phyloP scores from a whole-genome alignment of 352 stramenopile species.

The Phytophthora lateralis region DNA sequence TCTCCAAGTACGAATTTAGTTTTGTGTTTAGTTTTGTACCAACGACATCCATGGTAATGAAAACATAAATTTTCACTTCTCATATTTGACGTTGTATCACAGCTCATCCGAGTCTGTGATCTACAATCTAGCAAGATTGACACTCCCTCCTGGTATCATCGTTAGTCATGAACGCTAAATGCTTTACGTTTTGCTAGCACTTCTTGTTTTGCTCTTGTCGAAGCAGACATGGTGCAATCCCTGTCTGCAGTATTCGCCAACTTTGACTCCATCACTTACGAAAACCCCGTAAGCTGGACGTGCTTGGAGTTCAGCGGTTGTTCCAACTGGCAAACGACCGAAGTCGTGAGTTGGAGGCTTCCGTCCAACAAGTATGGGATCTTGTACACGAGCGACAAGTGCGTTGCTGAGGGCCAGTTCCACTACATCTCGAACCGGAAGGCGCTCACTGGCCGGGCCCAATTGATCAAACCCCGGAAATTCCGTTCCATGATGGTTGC shows the following conservation, averaged over 20 bases:
- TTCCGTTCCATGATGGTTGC: slow-evolving; percentile 1
- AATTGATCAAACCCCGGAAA: neutral
- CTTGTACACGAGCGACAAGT: slow-evolving; percentile 3
- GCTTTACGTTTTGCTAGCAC: neutral
- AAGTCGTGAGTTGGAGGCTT: neutral
- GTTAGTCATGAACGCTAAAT: neutral
- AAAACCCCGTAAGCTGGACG: neutral
- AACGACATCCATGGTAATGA: neutral
- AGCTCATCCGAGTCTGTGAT: neutral
- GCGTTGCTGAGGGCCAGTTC: neutral
- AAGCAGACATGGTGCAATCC: neutral
- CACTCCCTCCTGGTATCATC: neutral
- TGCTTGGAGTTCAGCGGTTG: neutral
- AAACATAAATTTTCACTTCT: too few species aligned
- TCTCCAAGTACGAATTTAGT: too few species aligned
- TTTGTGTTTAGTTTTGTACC: too few species aligned
- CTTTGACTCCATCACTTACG: neutral
- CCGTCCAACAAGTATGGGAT: neutral
- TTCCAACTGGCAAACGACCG: neutral
- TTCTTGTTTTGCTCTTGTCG: neutral
- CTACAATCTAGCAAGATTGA: neutral
- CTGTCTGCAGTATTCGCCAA: neutral
- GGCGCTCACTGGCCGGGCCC: neutral
- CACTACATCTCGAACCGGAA: neutral
- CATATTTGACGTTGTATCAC: neutral